Evolutionary conservation across 2,329 filamentous ascomycete species (phyloP).

Genomic region (Aspergillus pseudonomiae): DNA sequence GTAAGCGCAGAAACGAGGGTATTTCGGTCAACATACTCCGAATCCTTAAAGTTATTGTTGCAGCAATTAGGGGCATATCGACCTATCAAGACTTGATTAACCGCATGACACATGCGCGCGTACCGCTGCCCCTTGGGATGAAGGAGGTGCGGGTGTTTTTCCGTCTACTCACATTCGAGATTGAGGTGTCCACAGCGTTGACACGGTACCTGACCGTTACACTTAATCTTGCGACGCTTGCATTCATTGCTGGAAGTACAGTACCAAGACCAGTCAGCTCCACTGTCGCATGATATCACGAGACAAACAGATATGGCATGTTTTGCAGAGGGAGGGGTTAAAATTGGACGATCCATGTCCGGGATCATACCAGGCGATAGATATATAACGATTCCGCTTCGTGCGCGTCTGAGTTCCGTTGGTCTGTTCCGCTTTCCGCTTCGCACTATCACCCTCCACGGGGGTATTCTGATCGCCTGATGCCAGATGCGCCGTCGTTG

Average conservation of each 20-base stretch:
- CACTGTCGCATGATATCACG: neutral
- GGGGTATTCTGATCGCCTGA: constrained; percentile 27
- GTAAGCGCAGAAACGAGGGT: neutral
- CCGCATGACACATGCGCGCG: neutral
- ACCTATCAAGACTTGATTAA: constrained; percentile 34
- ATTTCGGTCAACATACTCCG: constrained; percentile 58
- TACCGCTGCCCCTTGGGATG: neutral
- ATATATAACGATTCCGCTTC: constrained; percentile 69
- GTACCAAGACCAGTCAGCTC: constrained; percentile 15
- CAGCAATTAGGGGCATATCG: constrained; percentile 70
- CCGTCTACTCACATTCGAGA: constrained; percentile 54
- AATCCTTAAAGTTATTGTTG: constrained; percentile 82
- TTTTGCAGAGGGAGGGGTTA: neutral
- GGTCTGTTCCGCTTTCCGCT: constrained; percentile 47
- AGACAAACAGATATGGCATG: neutral
- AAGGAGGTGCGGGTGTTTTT: neutral
- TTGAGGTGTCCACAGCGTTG: constrained; percentile 66
- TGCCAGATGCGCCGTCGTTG: constrained; percentile 25
- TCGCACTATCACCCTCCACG: constrained; percentile 33
- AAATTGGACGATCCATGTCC: constrained; percentile 5
- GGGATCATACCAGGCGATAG: constrained; percentile 62
- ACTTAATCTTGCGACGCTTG: constrained; percentile 69
- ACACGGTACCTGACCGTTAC: constrained; percentile 67
- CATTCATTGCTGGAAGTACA: constrained; percentile 59
- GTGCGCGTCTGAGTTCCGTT: constrained; percentile 56